phyloP scores from a whole-genome alignment of 2,329 filamentous ascomycete species.

The Sclerotinia nivalis region DNA sequence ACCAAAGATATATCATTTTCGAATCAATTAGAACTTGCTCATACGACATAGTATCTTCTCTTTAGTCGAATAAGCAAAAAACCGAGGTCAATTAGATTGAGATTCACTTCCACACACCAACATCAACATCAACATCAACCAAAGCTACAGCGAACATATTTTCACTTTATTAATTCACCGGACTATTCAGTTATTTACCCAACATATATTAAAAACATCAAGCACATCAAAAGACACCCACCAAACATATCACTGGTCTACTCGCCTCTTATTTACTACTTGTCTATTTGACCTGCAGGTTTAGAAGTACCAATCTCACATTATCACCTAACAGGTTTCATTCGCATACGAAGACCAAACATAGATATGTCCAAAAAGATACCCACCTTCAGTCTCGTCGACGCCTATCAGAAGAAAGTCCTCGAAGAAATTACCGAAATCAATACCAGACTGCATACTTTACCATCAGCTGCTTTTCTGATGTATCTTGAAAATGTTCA shows the following conservation, averaged over 20 bases:
- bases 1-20: no score
- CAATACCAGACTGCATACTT: background rate
- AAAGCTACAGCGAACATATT: no score
- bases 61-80: no score
- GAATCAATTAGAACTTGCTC: no score
- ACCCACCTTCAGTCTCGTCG: background rate
- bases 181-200: background rate
- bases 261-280: no score
- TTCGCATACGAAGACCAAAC: background rate
- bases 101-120: background rate
- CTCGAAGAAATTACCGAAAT: background rate
- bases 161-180: background rate
- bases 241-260: no score
- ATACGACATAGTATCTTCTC: no score
- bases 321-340: background rate
- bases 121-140: background rate
- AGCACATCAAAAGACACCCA: no score
- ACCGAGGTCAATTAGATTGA: no score
- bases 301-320: background rate
- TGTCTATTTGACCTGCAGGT: no score
- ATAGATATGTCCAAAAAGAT: no score
- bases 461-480: background rate
- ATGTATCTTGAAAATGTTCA: background rate
- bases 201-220: background rate
- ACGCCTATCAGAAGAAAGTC: background rate